These are phyloP conservation scores for Crithidia thermophila DNA, from an alignment of 208 protist genomes.

Conservation along the genomic window DNA sequence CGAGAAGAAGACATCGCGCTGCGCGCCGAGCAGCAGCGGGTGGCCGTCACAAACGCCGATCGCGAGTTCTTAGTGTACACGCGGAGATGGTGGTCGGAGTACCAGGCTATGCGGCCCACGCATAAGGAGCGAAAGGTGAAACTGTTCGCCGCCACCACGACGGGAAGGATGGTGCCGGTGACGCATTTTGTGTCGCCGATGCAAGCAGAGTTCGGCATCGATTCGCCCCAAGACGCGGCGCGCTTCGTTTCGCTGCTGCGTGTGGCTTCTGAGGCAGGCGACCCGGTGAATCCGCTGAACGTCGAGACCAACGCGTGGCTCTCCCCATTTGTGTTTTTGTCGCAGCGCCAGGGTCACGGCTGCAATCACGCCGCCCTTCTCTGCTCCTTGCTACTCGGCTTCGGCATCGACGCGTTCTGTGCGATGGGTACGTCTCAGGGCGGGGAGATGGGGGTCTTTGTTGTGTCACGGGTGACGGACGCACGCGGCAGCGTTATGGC, in stretches of 20 bases:
- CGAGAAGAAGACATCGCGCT: conserved; percentile 78
- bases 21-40: conserved; percentile 78
- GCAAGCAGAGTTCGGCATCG: conserved; percentile 68
- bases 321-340: conserved; percentile 84
- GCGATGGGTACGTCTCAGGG: conserved; percentile 54
- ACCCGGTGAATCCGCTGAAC: conserved; percentile 33
- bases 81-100: conserved; percentile 92
- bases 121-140: conserved; percentile 85
- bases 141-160: conserved; percentile 84
- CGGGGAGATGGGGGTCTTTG: conserved; percentile 68
- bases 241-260: conserved; percentile 90
- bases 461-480: conserved; percentile 56
- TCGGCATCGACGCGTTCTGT: conserved; percentile 91
- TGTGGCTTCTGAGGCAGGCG: conserved; percentile 41
- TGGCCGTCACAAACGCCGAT: conserved; percentile 87
- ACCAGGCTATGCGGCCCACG: conserved; percentile 54
- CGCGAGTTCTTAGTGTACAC: conserved; percentile 94
- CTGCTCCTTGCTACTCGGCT: conserved; percentile 91
- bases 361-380: conserved; percentile 90
- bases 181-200: conserved; percentile 88
- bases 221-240: conserved; percentile 82
- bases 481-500: conserved; percentile 40
- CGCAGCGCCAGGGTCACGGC: conserved; percentile 75
- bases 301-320: conserved; percentile 58
- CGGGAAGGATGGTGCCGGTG: conserved; percentile 83